Percentiles rank a stretch among this genome's conserved stretches.
These are phyloP conservation scores for Botrytis fabae DNA, from an alignment of 2,329 filamentous ascomycete species.

Conservation along the genomic window DNA sequence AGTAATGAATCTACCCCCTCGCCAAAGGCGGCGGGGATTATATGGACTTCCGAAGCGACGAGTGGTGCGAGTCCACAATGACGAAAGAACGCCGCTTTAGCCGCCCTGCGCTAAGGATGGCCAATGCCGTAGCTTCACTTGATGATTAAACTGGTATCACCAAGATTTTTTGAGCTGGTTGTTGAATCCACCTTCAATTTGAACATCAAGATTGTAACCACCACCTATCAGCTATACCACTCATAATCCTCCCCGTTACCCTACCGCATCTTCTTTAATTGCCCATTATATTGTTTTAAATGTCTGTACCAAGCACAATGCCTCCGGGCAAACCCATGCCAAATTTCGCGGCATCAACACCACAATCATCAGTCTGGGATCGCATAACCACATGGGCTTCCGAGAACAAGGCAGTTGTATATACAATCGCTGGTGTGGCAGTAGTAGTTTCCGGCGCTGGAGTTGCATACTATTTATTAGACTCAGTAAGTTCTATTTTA, in stretches of 20 bases:
- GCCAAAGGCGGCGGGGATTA: slow-evolving; percentile 17
- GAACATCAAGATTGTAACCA: slow-evolving; percentile 25
- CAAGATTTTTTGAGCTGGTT: slow-evolving; percentile 25
- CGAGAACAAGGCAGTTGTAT: slow-evolving; percentile 93
- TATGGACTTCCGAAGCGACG: background rate
- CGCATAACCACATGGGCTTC: slow-evolving; percentile 88
- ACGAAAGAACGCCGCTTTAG: slow-evolving; percentile 24
- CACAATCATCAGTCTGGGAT: slow-evolving; percentile 62
- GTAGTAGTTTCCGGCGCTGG: slow-evolving; percentile 89
- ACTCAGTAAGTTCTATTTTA: slow-evolving; percentile 50
- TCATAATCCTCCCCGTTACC: slow-evolving; percentile 28
- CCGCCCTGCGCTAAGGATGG: background rate
- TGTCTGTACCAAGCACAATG: slow-evolving; percentile 37
- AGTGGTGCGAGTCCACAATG: slow-evolving; percentile 12
- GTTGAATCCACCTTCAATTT: slow-evolving; percentile 21
- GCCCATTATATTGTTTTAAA: slow-evolving; percentile 30
- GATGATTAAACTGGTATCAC: slow-evolving; percentile 25
- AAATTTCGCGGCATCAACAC: slow-evolving; percentile 40
- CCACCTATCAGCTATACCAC: slow-evolving; percentile 28
- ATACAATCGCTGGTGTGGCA: slow-evolving; percentile 93
- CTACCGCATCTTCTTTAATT: slow-evolving; percentile 33
- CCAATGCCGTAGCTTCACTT: slow-evolving; percentile 30
- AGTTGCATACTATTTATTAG: slow-evolving; percentile 84
- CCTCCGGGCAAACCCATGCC: slow-evolving; percentile 35
- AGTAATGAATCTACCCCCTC: slow-evolving; percentile 7